Conservation (phyloP, 1,284 basidiomycete species). For the Hypsizygus ulmarius region DNA sequence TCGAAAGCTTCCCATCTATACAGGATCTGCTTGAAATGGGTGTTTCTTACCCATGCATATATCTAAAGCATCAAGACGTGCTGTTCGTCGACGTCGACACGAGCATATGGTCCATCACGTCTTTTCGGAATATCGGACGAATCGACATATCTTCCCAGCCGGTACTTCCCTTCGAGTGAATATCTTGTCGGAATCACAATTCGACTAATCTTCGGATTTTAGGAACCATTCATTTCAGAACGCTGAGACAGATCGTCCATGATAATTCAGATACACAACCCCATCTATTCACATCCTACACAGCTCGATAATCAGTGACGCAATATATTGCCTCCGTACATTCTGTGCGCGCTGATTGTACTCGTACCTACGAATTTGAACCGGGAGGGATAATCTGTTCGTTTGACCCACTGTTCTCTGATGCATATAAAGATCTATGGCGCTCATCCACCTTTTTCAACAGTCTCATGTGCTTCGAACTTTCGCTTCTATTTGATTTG, state of each 20-base stretch:
- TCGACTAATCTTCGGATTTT: neutral
- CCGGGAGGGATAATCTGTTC: too few relatives aligned
- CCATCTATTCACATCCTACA: neutral
- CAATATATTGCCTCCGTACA: neutral
- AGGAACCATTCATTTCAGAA: neutral
- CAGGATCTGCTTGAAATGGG: neutral
- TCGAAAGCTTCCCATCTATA: too few relatives aligned
- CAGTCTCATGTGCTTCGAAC: too few relatives aligned
- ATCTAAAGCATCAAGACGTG: neutral
- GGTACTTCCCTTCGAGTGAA: too few relatives aligned
- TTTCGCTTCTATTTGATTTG: neutral
- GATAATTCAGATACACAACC: neutral
- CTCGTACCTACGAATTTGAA: too few relatives aligned
- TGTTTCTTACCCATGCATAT: neutral
- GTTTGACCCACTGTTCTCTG: neutral
- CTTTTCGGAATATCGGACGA: slow-evolving; percentile 54
- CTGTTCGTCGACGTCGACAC: neutral
- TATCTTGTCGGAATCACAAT: neutral
- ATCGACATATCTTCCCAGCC: neutral
- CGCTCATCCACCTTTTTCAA: neutral
- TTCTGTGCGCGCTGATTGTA: slow-evolving; percentile 1
- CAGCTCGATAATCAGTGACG: neutral
- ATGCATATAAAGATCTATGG: neutral
- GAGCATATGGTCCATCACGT: slow-evolving; percentile 43
- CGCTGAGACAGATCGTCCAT: too few relatives aligned